Evolutionary conservation across 2,329 filamentous ascomycete genomes (phyloP).

Genomic region (Xylaria sp.): DNA sequence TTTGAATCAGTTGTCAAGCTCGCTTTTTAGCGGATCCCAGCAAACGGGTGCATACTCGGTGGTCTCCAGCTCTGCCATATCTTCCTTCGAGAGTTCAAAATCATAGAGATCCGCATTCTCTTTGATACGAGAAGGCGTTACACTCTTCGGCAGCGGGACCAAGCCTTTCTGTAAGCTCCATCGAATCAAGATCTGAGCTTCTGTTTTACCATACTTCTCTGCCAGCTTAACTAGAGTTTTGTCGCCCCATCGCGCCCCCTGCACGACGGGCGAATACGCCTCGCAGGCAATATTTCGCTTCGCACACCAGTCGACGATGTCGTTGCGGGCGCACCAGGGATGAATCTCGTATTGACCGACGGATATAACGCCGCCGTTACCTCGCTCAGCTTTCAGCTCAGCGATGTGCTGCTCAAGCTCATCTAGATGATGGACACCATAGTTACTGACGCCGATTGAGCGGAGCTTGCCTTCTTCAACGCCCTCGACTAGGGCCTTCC

Average conservation of each 20-base stretch:
- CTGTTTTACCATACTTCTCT: constrained; percentile 76
- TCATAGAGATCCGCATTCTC: constrained; percentile 69
- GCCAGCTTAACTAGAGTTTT: constrained; percentile 70
- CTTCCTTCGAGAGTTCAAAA: constrained; percentile 64
- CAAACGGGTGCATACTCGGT: constrained; percentile 63
- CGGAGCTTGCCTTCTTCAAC: constrained; percentile 70
- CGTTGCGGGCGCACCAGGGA: constrained; percentile 83
- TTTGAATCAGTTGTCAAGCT: constrained; percentile 53
- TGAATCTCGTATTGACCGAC: constrained; percentile 92
- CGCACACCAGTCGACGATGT: constrained; percentile 81
- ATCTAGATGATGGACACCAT: constrained; percentile 69
- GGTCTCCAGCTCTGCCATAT: constrained; percentile 61
- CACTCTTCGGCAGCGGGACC: constrained; percentile 79
- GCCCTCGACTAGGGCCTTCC: constrained; percentile 71
- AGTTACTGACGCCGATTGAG: constrained; percentile 72
- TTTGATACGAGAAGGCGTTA: constrained; percentile 71
- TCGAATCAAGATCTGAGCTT: constrained; percentile 80
- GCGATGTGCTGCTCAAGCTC: constrained; percentile 68
- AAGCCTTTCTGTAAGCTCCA: constrained; percentile 85
- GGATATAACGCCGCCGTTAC: constrained; percentile 76
- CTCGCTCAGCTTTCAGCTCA: constrained; percentile 69
- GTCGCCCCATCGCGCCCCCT: constrained; percentile 77
- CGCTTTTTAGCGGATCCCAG: constrained; percentile 65
- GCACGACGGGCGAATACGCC: constrained; percentile 70
- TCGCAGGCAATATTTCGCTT: constrained; percentile 70